phyloP scores from a whole-genome alignment of 2,329 filamentous ascomycete genomes.

The Fusarium brachygibbosum region DNA sequence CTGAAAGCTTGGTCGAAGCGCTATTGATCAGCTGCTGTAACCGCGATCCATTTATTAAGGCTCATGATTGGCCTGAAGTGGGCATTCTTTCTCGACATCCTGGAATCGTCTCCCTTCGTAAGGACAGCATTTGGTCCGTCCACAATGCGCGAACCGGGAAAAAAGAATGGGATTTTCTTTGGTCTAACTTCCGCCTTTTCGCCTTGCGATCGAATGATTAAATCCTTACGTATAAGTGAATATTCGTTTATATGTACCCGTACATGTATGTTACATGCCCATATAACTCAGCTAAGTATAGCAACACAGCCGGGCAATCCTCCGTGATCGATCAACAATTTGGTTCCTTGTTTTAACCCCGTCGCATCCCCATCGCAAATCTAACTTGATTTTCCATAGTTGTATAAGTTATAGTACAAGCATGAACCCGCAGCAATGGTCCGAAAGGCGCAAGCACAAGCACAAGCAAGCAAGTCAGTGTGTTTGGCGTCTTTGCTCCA shows the following conservation, averaged over 20 bases:
- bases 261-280: no score
- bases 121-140: slow-evolving; percentile 38
- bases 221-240: slow-evolving; percentile 2
- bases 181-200: slow-evolving; percentile 29
- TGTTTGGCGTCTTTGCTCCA: slow-evolving; percentile 30
- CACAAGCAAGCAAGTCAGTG: slow-evolving; percentile 20
- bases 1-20: slow-evolving; percentile 39
- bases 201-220: slow-evolving; percentile 34
- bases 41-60: slow-evolving; percentile 23
- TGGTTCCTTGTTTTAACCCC: slow-evolving; percentile 30
- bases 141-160: slow-evolving; percentile 31
- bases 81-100: slow-evolving; percentile 16
- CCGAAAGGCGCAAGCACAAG: background rate
- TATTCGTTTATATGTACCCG: background rate
- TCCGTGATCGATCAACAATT: slow-evolving; percentile 9
- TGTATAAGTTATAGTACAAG: slow-evolving; percentile 19
- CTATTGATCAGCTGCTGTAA: slow-evolving; percentile 36
- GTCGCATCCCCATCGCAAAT: slow-evolving; percentile 5
- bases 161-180: slow-evolving; percentile 20
- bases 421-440: slow-evolving; percentile 40
- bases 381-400: slow-evolving; percentile 4
- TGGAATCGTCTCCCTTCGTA: slow-evolving; percentile 18
- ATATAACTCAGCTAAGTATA: slow-evolving; percentile 12
- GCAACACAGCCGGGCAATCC: slow-evolving; percentile 1
- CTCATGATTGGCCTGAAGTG: slow-evolving; percentile 26